phyloP scores from a whole-genome alignment of 2,329 filamentous ascomycete species.

The Penicillium crustosum region DNA sequence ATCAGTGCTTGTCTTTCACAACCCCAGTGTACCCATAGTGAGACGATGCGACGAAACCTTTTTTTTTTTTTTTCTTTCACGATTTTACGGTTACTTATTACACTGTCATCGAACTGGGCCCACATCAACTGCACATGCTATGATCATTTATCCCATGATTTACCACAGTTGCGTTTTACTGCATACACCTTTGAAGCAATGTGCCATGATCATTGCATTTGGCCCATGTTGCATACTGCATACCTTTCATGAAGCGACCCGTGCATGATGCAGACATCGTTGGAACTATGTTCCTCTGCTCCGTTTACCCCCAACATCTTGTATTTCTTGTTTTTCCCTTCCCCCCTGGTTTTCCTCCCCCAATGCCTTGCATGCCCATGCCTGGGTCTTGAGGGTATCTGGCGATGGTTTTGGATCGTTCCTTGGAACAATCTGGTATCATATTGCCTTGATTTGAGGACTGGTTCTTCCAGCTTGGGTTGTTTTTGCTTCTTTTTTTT shows the following conservation, averaged over 20 bases:
- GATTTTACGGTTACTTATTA: constrained; percentile 27
- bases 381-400: background rate
- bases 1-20: constrained; percentile 23
- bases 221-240: constrained; percentile 24
- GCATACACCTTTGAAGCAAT: constrained; percentile 21
- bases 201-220: constrained; percentile 24
- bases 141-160: constrained; percentile 19
- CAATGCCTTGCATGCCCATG: background rate
- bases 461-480: background rate
- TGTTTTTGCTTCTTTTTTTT: background rate
- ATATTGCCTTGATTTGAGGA: constrained; percentile 1
- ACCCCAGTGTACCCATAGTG: constrained; percentile 40
- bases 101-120: constrained; percentile 29
- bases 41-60: constrained; percentile 36
- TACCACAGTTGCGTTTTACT: constrained; percentile 17
- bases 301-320: constrained; percentile 4
- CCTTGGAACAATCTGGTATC: background rate
- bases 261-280: constrained; percentile 18
- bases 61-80: constrained; percentile 23
- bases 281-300: constrained; percentile 7
- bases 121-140: constrained; percentile 18
- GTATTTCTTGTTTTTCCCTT: constrained; percentile 2
- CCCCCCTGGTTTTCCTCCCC: background rate
- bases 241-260: constrained; percentile 17
- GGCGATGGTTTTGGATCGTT: constrained; percentile 1